Base-by-base conservation (phyloP, 306 rosid genomes). In the Pterocarpus santalinus region DNA sequence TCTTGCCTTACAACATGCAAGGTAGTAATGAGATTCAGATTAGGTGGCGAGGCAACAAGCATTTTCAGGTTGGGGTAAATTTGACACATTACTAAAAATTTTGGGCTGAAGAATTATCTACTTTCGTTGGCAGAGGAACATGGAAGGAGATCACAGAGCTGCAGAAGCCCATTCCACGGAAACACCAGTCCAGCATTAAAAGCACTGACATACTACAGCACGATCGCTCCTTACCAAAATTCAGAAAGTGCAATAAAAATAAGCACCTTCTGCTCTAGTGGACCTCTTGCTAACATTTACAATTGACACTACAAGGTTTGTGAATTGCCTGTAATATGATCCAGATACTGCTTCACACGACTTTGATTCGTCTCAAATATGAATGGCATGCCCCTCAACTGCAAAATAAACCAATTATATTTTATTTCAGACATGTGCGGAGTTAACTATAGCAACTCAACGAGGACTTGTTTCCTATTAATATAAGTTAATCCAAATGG, bases 301-400 rank as follows among this genome's bases (percentile, higher is more conserved):
- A 73, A 44, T 16, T 62, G 77, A 64, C 80, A 77, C 86, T 84
- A 74, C 39, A 44, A 75, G 81, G 65, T 73, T 64, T 57, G 65
- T 60, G 83, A 70, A 80, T 52, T 69, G 81, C 85, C 85, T 69
- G 86, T 66, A 8, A 85, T 65, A 79, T 74, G 81, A 66, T 88
- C 89, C 80, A 88, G 55, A 84, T 91, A 93, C 81, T 72, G 89
- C 92, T 82, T 90, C 87, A 94, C 87, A 5, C 83, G 43, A 70
- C 75, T 78, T 69, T 75, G 87, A 88, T 86, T 90, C 51, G 58
- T 81, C 91, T 93, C 98, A 39, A 96, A 96, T 81, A 91, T 89
- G 87, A 90, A 90, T 2, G 96, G 71, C 85, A 84, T 85, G 71
- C 92, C 92, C 80, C 87, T 87, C 78, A 96, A 89, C 99, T 96